These are phyloP conservation scores for Xerocomus minutiporus DNA, from an alignment of 1,284 basidiomycete genomes.

Conservation along the genomic window DNA sequence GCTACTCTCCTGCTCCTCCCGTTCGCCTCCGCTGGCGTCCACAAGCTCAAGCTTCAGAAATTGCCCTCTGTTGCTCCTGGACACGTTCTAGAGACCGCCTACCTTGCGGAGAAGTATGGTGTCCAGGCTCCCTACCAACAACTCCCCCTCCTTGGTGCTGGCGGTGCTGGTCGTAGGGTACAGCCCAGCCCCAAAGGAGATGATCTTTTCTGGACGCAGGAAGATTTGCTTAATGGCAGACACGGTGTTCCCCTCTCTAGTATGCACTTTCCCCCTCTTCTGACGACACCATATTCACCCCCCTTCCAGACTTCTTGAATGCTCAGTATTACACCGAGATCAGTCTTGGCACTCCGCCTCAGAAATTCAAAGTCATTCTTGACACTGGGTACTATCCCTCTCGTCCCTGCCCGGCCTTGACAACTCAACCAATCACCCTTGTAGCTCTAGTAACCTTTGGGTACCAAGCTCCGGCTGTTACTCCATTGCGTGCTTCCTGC, in stretches of 20 bases:
- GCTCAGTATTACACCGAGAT: conserved; percentile 97
- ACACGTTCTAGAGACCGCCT: conserved; percentile 71
- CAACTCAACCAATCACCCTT: conserved; percentile 8
- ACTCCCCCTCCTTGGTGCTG: conserved; percentile 67
- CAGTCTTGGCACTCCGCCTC: conserved; percentile 74
- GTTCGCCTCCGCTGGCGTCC: conserved; percentile 64
- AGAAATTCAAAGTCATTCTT: conserved; percentile 83
- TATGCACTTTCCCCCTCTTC: conserved; percentile 41
- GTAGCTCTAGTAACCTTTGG: conserved; percentile 88
- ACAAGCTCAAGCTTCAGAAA: conserved; percentile 87
- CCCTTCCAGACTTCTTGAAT: conserved; percentile 82
- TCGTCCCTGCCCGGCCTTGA: not conserved
- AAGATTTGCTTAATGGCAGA: conserved; percentile 67
- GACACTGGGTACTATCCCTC: conserved; percentile 64
- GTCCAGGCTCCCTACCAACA: conserved; percentile 45
- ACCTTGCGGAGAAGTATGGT: conserved; percentile 87
- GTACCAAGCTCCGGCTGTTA: conserved; percentile 86
- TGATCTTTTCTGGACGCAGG: conserved; percentile 80
- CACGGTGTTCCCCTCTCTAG: conserved; percentile 90
- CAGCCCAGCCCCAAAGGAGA: conserved; percentile 51
- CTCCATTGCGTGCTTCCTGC: conserved; percentile 98
- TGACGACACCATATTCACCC: conserved; percentile 1
- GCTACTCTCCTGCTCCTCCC: conserved; percentile 61
- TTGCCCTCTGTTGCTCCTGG: conserved; percentile 57
- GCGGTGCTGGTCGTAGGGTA: conserved; percentile 67